Evolutionary conservation across 192 early-diverging fungal genomes (phyloP), one percentile per base, ranked within the genome.

Genomic region (Entomortierella lignicola): DNA sequence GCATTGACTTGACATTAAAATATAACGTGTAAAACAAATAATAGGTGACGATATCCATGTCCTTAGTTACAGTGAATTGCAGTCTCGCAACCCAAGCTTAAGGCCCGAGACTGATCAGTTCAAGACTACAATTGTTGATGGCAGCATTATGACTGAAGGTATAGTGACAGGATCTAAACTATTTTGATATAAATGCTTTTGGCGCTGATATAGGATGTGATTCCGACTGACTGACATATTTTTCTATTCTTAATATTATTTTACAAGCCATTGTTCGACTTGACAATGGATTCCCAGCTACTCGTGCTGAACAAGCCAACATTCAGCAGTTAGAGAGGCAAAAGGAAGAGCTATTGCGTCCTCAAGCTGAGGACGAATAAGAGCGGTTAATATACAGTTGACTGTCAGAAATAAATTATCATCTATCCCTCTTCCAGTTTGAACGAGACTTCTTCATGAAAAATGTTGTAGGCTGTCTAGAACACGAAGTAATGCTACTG

Each of bases 261-360:
- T 5, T 69, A 10, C 10, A 4, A 79, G 75, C 75, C 1, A 60
- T 79, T 59, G 51, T 70, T 6, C 67, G 75, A 23, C 63, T 79
- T 41, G 67, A 79, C 8, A 55, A 55, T 32, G 75, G 75, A 60
- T 70, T 70, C 58, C 67, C 63, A 25, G 50, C 68, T 15, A 79
- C 75, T 11, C 75, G 67, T 37, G 61, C 75, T 20, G 75, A 79
- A 34, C 62, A 65, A 41, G 57, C 67, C 0, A 79, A 55, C 42
- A 43, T 52, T 23, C 54, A 26, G 20, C 47, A 52, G 4, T 7
- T 60, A 25, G 67, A 70, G 63, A 64, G 55, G 44, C 63, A 66
- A 57, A 70, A 70, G 62, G 67, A 79, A 1, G 67, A 79, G 50
- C 42, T 61, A 41, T 67, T 79, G 75, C 75, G 32, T 44, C 47